Evolutionary conservation across 441 rosid genomes (phyloP), one percentile per base, ranked within the genome.

Genomic region (Populus hybrid): DNA sequence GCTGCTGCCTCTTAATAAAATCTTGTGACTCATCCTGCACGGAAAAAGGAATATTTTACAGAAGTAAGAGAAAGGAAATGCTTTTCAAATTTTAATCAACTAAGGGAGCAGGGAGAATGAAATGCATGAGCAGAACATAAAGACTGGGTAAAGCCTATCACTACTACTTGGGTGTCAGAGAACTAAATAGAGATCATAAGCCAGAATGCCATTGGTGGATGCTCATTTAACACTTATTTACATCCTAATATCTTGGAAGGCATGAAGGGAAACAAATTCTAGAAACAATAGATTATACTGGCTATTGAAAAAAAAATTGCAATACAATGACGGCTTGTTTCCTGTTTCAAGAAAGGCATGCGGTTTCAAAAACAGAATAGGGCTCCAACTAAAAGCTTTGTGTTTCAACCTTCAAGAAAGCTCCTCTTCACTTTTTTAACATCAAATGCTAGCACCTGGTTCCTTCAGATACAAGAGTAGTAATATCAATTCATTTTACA

Each of bases 11-110:
- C 89, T 94, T 96, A 35, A 94, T 94, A 84, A 80, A 87, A 82
- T 96, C 99, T 76, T 96, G 95, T 0, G 98, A 90, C 80, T 96
- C 98, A 65, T 92, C 99, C 99, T 95, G 91, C 85, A 78, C 1
- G 46, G 18, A 6, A 40, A 46, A 68, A 28, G 6, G 46, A 6
- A 68, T 1, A 26, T 1, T 67, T 76, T 24, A 76, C 46, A 68
- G 38, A n/a, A n/a, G 24, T 14, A n/a, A 3, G 14, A 11, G 6
- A 26, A 76, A 36, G 12, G 24, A 63, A 16, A 70, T 38, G 40
- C 30, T 70, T n/a, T 21, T 46, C 54, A 64, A n/a, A 26, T 63
- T 30, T 12, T 8, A 57, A 5, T 50, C 36, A 65, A 50, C 6
- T 38, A 23, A 30, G 2, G 11, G 8, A 36, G 50, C 38, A 21